A percentile compares a stretch with the other conserved stretches of the same genome.
Evolutionary conservation across 2,329 filamentous ascomycete species (phyloP).

Genomic region (Fusarium sp.): DNA sequence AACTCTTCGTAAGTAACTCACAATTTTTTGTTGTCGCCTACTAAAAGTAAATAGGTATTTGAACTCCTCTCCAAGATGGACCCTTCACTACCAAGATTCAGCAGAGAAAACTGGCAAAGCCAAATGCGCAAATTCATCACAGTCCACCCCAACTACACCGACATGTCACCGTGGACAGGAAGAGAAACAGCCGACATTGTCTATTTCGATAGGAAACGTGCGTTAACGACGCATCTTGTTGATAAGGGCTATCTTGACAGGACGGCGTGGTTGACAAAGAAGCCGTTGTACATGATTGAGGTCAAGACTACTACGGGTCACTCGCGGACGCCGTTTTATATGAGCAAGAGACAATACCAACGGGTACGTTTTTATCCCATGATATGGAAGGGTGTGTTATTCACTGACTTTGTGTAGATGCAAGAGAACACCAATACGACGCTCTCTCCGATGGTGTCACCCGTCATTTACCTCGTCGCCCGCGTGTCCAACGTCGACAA

Average conservation of each 20-base stretch:
- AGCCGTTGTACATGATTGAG: conserved; percentile 61
- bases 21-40: background rate
- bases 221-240: conserved; percentile 52
- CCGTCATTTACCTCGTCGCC: conserved; percentile 55
- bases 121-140: conserved; percentile 57
- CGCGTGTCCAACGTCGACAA: conserved; percentile 54
- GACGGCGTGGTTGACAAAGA: conserved; percentile 42
- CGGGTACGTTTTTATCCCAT: conserved; percentile 47
- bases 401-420: conserved; percentile 40
- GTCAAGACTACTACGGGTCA: conserved; percentile 61
- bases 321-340: conserved; percentile 57
- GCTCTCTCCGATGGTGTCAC: background rate
- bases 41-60: conserved; percentile 52
- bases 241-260: conserved; percentile 49
- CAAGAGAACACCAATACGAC: conserved; percentile 15
- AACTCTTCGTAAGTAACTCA: conserved; percentile 31
- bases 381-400: background rate
- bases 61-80: conserved; percentile 52
- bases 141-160: conserved; percentile 54
- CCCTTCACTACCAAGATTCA: conserved; percentile 51
- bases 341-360: conserved; percentile 59
- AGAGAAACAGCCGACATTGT: conserved; percentile 61
- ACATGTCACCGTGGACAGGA: conserved; percentile 55
- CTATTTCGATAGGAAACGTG: conserved; percentile 54
- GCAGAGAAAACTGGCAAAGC: conserved; percentile 60